These are phyloP conservation scores for Mycena maculata DNA, from an alignment of 768 basidiomycete species.

Conservation along the genomic window DNA sequence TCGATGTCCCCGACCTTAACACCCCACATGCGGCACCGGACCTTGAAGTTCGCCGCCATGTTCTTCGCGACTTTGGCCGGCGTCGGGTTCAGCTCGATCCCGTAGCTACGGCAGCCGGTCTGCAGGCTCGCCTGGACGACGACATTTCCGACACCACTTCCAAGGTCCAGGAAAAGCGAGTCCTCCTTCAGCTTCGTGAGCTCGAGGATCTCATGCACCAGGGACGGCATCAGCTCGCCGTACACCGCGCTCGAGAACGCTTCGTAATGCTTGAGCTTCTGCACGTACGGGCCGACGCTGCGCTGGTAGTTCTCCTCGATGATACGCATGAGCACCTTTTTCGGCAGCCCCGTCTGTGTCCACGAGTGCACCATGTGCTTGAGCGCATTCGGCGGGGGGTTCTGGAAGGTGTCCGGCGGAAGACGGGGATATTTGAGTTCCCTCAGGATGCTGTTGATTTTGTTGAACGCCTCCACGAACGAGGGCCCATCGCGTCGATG, in stretches of 20 bases:
- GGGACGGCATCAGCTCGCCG: conserved; percentile 87
- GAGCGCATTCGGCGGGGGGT: conserved; percentile 59
- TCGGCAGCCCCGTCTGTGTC: conserved; percentile 66
- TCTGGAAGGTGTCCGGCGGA: conserved; percentile 62
- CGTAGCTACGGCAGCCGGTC: conserved; percentile 81
- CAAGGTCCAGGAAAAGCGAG: conserved; percentile 85
- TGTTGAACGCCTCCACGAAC: conserved; percentile 70
- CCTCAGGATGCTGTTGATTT: conserved; percentile 72
- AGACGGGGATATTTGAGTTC: conserved; percentile 73
- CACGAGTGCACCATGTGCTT: conserved; percentile 61
- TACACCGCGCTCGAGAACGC: conserved; percentile 89
- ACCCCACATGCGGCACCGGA: conserved; percentile 93
- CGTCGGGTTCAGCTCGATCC: conserved; percentile 80
- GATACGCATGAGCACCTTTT: conserved; percentile 77
- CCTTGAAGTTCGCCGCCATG: conserved; percentile 79
- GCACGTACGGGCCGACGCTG: conserved; percentile 90
- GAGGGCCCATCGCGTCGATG: conserved; percentile 76
- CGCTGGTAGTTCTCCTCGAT: conserved; percentile 95
- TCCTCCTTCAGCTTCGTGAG: conserved; percentile 66
- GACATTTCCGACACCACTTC: conserved; percentile 89
- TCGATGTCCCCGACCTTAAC: conserved; percentile 79
- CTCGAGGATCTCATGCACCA: conserved; percentile 78
- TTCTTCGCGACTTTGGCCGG: conserved; percentile 84
- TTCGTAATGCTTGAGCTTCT: conserved; percentile 81
- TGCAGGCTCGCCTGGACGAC: conserved; percentile 85